These are phyloP conservation scores for Globisporangium recalcitrans DNA, from an alignment of 352 stramenopile genomes.

Conservation along the genomic window DNA sequence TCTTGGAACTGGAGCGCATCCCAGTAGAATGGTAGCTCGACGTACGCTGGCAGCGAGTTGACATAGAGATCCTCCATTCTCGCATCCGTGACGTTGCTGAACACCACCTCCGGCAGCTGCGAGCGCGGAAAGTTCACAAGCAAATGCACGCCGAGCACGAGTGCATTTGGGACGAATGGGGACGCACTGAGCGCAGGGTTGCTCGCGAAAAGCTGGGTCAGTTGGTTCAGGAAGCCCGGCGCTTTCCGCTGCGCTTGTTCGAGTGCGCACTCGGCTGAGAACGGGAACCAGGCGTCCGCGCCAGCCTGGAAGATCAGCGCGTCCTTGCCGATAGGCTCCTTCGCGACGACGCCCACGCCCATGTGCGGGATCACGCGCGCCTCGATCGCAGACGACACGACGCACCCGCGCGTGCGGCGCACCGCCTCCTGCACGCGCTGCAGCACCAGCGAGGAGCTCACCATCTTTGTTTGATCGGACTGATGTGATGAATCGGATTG, in stretches of 20 bases:
- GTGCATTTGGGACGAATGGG: conserved; percentile 54
- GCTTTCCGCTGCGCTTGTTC: conserved; percentile 56
- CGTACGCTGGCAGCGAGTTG: conserved; percentile 40
- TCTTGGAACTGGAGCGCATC: conserved; percentile 53
- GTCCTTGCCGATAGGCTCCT: conserved; percentile 47
- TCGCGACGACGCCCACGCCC: conserved; percentile 61
- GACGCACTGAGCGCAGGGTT: conserved; percentile 25
- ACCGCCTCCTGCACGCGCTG: conserved; percentile 49
- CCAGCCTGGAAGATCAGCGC: conserved; percentile 58
- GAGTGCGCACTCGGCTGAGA: conserved; percentile 68
- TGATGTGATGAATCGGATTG: neutral
- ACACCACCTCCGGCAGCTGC: conserved; percentile 19
- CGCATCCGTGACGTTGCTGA: conserved; percentile 12
- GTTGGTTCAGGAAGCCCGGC: conserved; percentile 52
- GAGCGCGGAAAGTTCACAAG: conserved; percentile 47
- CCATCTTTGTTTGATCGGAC: neutral
- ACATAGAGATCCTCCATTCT: conserved; percentile 55
- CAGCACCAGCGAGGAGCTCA: conserved; percentile 21
- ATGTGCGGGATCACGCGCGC: conserved; percentile 42
- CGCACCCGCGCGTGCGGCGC: conserved; percentile 41
- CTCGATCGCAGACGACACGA: conserved; percentile 52
- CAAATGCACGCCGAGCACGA: conserved; percentile 67
- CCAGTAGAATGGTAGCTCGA: conserved; percentile 73
- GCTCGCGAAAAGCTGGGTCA: conserved; percentile 42
- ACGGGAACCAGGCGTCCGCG: conserved; percentile 55